phyloP scores from a whole-genome alignment of 305 asterid genomes.

The Andrographis paniculata region DNA sequence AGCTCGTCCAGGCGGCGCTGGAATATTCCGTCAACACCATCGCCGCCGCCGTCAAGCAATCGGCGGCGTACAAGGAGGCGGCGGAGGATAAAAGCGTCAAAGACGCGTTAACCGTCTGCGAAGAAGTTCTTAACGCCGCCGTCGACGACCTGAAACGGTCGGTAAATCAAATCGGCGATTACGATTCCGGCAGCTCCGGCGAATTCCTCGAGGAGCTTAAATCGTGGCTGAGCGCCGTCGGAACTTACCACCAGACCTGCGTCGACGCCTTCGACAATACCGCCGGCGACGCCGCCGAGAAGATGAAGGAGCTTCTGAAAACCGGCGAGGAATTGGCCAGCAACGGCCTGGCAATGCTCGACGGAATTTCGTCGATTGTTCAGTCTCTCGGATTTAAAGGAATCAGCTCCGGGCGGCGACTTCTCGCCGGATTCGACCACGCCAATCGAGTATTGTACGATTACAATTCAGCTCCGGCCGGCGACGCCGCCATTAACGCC shows the following conservation, averaged over 20 bases:
- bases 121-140: slow-evolving; percentile 27
- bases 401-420: too few relatives aligned
- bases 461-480: not conserved
- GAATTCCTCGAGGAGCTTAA: slow-evolving; percentile 23
- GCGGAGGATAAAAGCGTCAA: slow-evolving; percentile 26
- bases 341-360: not conserved
- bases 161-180: not conserved
- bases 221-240: slow-evolving; percentile 45
- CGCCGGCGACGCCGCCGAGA: not conserved
- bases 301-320: too few relatives aligned
- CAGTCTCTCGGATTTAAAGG: not conserved
- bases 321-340: not conserved
- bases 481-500: not conserved
- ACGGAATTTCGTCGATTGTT: too few relatives aligned
- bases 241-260: slow-evolving; percentile 42
- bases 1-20: slow-evolving; percentile 25
- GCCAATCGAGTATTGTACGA: not conserved
- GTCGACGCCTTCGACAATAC: slow-evolving; percentile 19
- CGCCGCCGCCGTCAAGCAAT: slow-evolving; percentile 18
- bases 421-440: too few relatives aligned
- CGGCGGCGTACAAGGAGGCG: slow-evolving; percentile 24
- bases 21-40: slow-evolving; percentile 17
- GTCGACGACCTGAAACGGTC: slow-evolving; percentile 33
- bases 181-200: slow-evolving; percentile 26
- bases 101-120: slow-evolving; percentile 28